Evolutionary conservation across 805 yeast species (phyloP).

Genomic region (Danielia reshetovae): DNA sequence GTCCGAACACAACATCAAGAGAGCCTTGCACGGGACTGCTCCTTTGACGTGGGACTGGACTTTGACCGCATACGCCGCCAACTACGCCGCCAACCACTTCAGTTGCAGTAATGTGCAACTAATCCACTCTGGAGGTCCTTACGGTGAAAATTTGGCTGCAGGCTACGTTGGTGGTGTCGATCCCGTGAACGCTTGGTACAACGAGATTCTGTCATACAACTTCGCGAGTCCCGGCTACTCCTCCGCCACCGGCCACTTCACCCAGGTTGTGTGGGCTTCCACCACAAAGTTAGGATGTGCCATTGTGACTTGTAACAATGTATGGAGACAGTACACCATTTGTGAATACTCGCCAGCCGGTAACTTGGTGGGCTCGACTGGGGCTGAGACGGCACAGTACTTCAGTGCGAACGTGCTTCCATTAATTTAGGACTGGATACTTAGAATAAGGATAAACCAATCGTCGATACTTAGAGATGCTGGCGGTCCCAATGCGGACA

Average conservation of each 20-base stretch:
- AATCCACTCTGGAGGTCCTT: constrained; percentile 59
- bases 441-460: no score
- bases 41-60: constrained; percentile 30
- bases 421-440: constrained; percentile 2
- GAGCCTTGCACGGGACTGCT: constrained; percentile 33
- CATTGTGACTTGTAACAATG: constrained; percentile 41
- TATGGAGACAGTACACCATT: constrained; percentile 58
- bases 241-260: constrained; percentile 68
- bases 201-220: constrained; percentile 55
- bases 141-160: constrained; percentile 77
- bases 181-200: constrained; percentile 75
- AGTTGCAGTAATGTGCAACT: constrained; percentile 57
- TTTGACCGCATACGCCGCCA: constrained; percentile 30
- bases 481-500: no score
- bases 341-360: constrained; percentile 65
- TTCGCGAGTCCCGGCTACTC: constrained; percentile 49
- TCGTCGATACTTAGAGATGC: no score
- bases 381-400: constrained; percentile 27
- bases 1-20: constrained; percentile 32
- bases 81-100: constrained; percentile 46
- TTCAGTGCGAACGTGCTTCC: constrained; percentile 45
- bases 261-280: constrained; percentile 69
- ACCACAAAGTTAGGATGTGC: constrained; percentile 68
- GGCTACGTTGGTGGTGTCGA: constrained; percentile 53
- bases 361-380: constrained; percentile 39